These are phyloP conservation scores for Grosmannia penicillata DNA, from an alignment of 2,329 filamentous ascomycete species.

Conservation along the genomic window DNA sequence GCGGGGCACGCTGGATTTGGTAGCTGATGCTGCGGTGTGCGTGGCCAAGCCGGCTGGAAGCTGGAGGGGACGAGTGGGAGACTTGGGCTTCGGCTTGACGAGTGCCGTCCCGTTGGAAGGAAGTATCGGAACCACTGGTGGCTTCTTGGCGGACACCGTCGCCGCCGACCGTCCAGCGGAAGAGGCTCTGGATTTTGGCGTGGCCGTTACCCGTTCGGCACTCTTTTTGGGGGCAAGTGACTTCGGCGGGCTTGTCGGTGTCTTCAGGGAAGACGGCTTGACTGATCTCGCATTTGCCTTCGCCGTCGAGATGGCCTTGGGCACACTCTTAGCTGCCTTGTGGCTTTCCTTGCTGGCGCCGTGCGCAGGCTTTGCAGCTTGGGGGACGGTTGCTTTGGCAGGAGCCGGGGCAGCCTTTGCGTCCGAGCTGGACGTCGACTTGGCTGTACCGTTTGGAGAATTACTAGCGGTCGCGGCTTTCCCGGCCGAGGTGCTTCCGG, in stretches of 20 bases:
- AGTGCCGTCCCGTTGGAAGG: constrained; percentile 25
- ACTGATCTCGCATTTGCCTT: constrained; percentile 20
- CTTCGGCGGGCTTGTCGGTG: constrained; percentile 21
- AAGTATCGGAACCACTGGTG: constrained; percentile 24
- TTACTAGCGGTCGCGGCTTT: too few species aligned
- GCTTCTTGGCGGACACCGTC: constrained; percentile 25
- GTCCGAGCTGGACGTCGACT: too few species aligned
- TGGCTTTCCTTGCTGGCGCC: neutral
- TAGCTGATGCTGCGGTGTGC: constrained; percentile 54
- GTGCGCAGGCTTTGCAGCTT: too few species aligned
- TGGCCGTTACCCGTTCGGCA: too few species aligned
- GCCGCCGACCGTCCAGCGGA: constrained; percentile 16
- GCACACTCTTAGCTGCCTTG: constrained; percentile 4
- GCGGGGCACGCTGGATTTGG: constrained; percentile 32
- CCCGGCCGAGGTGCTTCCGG: too few species aligned
- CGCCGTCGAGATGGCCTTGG: constrained; percentile 19
- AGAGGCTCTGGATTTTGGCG: constrained; percentile 12
- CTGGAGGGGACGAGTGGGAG: constrained; percentile 52
- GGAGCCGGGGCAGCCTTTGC: neutral
- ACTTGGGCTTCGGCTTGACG: constrained; percentile 47
- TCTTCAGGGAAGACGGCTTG: constrained; percentile 22
- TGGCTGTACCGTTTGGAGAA: too few species aligned
- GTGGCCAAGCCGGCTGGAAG: constrained; percentile 53
- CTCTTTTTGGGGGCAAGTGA: constrained; percentile 15
- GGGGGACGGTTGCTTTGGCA: neutral